Conservation (phyloP, 495 filamentous ascomycete genomes). For the Clavariopsis aquatica region DNA sequence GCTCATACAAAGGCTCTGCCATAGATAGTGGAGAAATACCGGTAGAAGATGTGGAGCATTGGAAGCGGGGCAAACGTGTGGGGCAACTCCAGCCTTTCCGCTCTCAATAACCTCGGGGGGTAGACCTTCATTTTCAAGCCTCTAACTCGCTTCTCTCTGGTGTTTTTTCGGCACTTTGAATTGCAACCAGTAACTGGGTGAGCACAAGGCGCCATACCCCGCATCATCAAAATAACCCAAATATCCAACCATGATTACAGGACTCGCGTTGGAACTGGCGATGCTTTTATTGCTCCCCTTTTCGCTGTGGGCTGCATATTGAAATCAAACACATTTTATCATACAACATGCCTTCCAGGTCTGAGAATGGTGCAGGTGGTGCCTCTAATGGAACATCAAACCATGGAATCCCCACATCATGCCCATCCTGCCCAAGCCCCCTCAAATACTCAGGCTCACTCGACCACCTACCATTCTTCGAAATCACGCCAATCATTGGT, state of each 20-base stretch:
- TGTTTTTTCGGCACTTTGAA: slow-evolving; percentile 3
- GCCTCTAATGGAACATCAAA: slow-evolving; percentile 14
- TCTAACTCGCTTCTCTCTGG: background rate
- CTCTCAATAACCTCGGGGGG: background rate
- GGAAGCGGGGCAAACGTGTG: slow-evolving; percentile 8
- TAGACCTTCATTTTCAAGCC: background rate
- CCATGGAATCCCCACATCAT: slow-evolving; percentile 22
- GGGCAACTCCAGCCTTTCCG: background rate
- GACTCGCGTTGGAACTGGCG: no score
- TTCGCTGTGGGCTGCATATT: no score
- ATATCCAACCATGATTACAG: background rate
- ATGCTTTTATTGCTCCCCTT: no score
- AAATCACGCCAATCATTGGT: slow-evolving; percentile 36
- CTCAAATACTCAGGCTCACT: slow-evolving; percentile 33
- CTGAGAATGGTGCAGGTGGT: slow-evolving; percentile 3
- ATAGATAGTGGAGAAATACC: slow-evolving; percentile 1
- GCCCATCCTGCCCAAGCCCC: slow-evolving; percentile 25
- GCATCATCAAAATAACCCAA: background rate
- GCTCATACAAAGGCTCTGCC: background rate
- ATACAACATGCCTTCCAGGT: slow-evolving; percentile 11
- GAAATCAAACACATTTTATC: no score
- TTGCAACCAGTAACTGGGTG: background rate
- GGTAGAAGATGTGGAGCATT: slow-evolving; percentile 14
- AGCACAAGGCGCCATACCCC: background rate
- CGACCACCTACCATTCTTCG: slow-evolving; percentile 29